Evolutionary conservation across 768 basidiomycete species (phyloP).

Genomic region (Neoboletus subvelutipes): DNA sequence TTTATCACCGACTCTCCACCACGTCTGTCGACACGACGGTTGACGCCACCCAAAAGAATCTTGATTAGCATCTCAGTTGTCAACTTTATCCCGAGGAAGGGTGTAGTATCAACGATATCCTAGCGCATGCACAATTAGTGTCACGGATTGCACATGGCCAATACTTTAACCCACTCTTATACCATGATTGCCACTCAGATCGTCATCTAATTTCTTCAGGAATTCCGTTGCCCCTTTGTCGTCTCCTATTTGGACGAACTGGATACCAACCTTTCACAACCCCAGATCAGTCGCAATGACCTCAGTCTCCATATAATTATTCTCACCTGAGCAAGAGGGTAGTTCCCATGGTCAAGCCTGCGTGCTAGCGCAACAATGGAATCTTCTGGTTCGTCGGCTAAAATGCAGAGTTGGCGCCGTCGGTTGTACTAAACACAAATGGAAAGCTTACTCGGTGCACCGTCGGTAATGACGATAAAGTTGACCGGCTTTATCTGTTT

Average conservation of each 20-base stretch:
- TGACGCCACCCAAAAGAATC: conserved; percentile 65
- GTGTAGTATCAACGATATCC: conserved; percentile 75
- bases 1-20: conserved; percentile 28
- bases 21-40: conserved; percentile 47
- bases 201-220: conserved; percentile 58
- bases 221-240: conserved; percentile 39
- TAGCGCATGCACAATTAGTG: conserved; percentile 18
- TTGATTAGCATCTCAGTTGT: conserved; percentile 54
- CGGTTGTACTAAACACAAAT: background rate
- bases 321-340: conserved; percentile 52
- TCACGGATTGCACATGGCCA: background rate
- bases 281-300: background rate
- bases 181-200: conserved; percentile 39
- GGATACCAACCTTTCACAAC: conserved; percentile 54
- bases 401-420: background rate
- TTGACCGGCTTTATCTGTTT: conserved; percentile 54
- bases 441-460: conserved; percentile 49
- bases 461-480: conserved; percentile 62
- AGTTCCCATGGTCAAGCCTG: conserved; percentile 50
- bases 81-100: conserved; percentile 44
- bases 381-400: conserved; percentile 52
- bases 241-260: conserved; percentile 72
- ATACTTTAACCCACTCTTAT: conserved; percentile 40
- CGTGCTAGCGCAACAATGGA: conserved; percentile 48
- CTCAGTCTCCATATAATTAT: too few relatives aligned